Evolutionary conservation across 352 stramenopile genomes (phyloP), one percentile per base, ranked within the genome.

Genomic region (Pseudoperonospora humuli): DNA sequence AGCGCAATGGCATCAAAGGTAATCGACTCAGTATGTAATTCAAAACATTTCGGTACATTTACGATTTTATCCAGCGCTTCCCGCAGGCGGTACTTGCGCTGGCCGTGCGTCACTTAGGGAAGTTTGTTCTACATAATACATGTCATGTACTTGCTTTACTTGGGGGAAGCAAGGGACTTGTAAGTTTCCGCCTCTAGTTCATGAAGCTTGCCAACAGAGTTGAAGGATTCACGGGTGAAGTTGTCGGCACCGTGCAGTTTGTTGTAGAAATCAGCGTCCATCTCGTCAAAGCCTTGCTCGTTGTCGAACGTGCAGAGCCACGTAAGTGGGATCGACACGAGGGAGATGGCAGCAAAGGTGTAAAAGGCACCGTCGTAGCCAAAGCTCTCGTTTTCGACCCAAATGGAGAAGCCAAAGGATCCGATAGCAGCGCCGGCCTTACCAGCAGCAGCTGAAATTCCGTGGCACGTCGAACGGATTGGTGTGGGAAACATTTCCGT

Each of bases 401-500:
- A 84, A 31, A 80, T 71, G 7, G 68, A 76, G 38, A 84, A 86
- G 2, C 60, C 70, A 36, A 77, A 88, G 20, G 70, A 85, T 8
- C 63, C 69, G 19, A 88, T 59, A 3, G 79, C 69, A 1, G 88
- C 86, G n/a, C 88, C 86, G 3, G 80, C 52, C 51, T 97, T 97
- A 32, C 86, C 88, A 38, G 59, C 56, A 2, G 83, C 80, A 9
- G 88, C 88, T 7, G 84, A 93, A 47, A 96, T 79, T 10, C 86
- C 86, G 60, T 96, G 84, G 49, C 82, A 93, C 25, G 80, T 81
- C 17, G 75, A 88, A 11, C 86, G 72, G 51, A 95, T 86, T 33
- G 87, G 68, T 6, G 86, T 96, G 5, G 70, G 70, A 48, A 71
- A 79, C 43, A 95, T 86, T 60, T 96, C 88, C 0, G 86, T 84